Evolutionary conservation across 2,329 filamentous ascomycete genomes (phyloP), one percentile per base, ranked within the genome.

Genomic region (Fusarium robinianum): DNA sequence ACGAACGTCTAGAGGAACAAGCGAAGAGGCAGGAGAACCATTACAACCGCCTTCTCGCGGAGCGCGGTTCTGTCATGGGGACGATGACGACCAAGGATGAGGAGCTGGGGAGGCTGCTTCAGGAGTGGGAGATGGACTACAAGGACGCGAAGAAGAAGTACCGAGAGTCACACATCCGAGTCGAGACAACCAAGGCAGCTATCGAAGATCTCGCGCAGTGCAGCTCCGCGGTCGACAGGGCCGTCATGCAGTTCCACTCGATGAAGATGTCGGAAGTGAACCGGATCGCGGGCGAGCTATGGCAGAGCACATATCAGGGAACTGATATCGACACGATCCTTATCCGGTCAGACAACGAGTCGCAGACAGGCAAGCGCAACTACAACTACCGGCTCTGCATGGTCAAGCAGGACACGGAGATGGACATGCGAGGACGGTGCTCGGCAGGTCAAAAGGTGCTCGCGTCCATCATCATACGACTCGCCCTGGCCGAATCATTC

Each of bases 191-290:
- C 34, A 95, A 91, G 67, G 92, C 91, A 4, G 92, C 90, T 3
- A 88, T 96, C 41, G 90, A 95, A 44, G 94, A 99, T 65, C 75
- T 99, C 23, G 86, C 79, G 6, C 86, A 88, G 26, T 97, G 95
- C 65, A 79, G 83, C 29, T 78, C 81, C 8, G 94, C 94, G 6
- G 79, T 99, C 9, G 92, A 97, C 73, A 90, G 94, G 63, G 95
- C 94, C 32, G 95, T 99, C 63, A 96, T 99, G 89, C 89, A 88
- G 62, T 99, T 92, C 64, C 94, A 99, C 72, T 80, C 85, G 19
- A 74, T 96, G 64, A 99, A 99, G 75, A 99, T 99, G 94, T 88
- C 94, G 58, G 91, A 99, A 67, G 92, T 99, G 67, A 99, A 99
- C 69, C 81, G 84, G 43, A 96, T 96, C 67, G 86, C 95, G 36